Evolutionary conservation across 2,329 filamentous ascomycete genomes (phyloP).

Genomic region (Fusarium algeriense): DNA sequence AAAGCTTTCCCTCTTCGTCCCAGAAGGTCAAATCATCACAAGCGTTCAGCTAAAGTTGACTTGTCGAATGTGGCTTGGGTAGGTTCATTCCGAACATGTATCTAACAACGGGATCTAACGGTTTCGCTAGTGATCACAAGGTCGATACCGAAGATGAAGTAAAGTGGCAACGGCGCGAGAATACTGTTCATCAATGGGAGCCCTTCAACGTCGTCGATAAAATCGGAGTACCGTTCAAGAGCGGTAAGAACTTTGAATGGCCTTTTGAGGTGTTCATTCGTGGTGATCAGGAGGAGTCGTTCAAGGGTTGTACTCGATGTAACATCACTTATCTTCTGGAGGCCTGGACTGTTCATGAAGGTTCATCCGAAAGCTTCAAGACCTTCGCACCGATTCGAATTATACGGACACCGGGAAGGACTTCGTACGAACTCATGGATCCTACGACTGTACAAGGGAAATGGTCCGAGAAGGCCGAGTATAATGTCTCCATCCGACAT

Average conservation of each 20-base stretch:
- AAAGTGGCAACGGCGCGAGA: slow-evolving; percentile 2
- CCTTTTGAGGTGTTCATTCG: not conserved
- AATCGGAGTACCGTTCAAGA: fast-evolving
- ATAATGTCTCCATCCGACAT: slow-evolving; percentile 4
- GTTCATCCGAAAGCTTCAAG: not conserved
- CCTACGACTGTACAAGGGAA: not conserved
- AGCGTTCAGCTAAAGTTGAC: not conserved
- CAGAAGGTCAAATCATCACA: not conserved
- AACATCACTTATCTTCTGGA: slow-evolving; percentile 3
- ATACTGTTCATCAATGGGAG: not conserved
- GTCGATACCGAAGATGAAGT: not conserved
- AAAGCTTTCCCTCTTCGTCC: not conserved
- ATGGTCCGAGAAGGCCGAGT: slow-evolving; percentile 1
- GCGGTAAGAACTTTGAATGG: not conserved
- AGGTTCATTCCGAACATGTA: not conserved
- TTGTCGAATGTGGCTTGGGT: slow-evolving; percentile 24
- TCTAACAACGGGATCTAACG: not conserved
- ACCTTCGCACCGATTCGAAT: not conserved
- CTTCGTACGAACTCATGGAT: slow-evolving; percentile 22
- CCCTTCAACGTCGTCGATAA: not conserved
- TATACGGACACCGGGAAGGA: not conserved
- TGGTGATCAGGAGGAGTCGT: slow-evolving; percentile 2
- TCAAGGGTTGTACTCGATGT: slow-evolving; percentile 9
- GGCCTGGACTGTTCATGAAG: not conserved
- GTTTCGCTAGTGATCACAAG: not conserved